phyloP scores from a whole-genome alignment of 2,329 filamentous ascomycete genomes.

The Conoideocrella luteorostrata region DNA sequence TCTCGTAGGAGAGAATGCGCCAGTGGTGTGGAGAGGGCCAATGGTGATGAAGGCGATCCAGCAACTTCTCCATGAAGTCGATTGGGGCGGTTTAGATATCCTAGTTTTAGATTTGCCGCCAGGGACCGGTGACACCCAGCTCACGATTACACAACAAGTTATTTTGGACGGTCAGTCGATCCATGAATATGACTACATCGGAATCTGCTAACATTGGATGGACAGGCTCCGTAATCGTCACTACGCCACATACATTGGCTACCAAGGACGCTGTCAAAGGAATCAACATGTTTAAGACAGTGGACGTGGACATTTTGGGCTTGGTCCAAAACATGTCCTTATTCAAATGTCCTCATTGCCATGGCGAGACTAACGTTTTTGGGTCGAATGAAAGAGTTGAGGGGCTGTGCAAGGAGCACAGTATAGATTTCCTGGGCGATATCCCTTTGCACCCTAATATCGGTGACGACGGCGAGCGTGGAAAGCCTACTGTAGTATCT shows the following conservation, averaged over 20 bases:
- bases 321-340: slow-evolving; percentile 90
- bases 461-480: slow-evolving; percentile 78
- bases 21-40: slow-evolving; percentile 89
- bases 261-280: slow-evolving; percentile 89
- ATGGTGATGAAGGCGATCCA: slow-evolving; percentile 98
- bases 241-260: slow-evolving; percentile 88
- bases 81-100: slow-evolving; percentile 85
- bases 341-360: slow-evolving; percentile 74
- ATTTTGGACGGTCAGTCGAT: slow-evolving; percentile 64
- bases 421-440: slow-evolving; percentile 77
- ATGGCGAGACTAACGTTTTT: slow-evolving; percentile 69
- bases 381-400: slow-evolving; percentile 59
- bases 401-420: slow-evolving; percentile 63
- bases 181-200: background rate
- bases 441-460: slow-evolving; percentile 83
- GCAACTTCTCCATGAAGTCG: slow-evolving; percentile 89
- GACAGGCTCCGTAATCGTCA: slow-evolving; percentile 73
- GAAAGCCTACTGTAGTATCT: slow-evolving; percentile 83
- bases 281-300: slow-evolving; percentile 86
- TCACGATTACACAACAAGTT: slow-evolving; percentile 95
- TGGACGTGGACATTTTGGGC: slow-evolving; percentile 73
- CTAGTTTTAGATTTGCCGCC: slow-evolving; percentile 88
- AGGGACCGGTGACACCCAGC: slow-evolving; percentile 89
- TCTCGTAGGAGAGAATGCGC: slow-evolving; percentile 69
- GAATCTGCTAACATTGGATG: background rate